Evolutionary conservation across 306 rosid species (phyloP).

Genomic region (Bauhinia variegata): DNA sequence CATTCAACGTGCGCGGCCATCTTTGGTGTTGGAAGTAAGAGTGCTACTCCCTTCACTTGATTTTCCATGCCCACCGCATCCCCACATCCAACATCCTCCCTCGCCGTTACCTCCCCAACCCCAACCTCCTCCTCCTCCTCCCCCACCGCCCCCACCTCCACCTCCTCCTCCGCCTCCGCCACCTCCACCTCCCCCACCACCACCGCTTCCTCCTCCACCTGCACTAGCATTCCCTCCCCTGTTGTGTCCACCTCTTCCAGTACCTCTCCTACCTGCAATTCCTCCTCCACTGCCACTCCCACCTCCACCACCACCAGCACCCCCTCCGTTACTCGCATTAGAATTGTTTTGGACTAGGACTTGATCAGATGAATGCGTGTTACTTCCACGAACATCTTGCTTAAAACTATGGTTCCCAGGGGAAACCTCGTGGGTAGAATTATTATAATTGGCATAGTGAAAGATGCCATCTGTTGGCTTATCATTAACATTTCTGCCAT

Average conservation of each 20-base stretch:
- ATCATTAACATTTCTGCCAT: constrained; percentile 21
- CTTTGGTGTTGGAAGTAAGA: constrained; percentile 15
- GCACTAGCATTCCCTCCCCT: neutral
- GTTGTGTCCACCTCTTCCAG: neutral
- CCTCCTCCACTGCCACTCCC: neutral
- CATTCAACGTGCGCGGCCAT: neutral
- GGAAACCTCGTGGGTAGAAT: constrained; percentile 11
- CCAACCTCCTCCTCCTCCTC: neutral
- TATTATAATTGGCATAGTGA: neutral
- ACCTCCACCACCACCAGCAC: constrained; percentile 6
- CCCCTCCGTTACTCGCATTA: constrained; percentile 17
- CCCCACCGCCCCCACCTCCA: neutral
- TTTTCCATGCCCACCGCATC: constrained; percentile 27
- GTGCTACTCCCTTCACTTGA: constrained; percentile 6
- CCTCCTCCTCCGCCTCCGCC: neutral
- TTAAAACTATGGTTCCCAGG: neutral
- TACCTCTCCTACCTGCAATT: neutral
- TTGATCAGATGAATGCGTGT: constrained; percentile 18
- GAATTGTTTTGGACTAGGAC: constrained; percentile 23
- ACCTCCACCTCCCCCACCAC: neutral
- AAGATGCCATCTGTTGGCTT: neutral
- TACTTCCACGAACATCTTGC: constrained; percentile 4
- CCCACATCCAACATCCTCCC: constrained; percentile 46
- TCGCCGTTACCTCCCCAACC: constrained; percentile 19
- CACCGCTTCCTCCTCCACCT: neutral